A percentile compares a stretch with the other conserved stretches of the same genome.
phyloP scores from a whole-genome alignment of 2,329 filamentous ascomycete genomes.

The Ceratocystis papillata region DNA sequence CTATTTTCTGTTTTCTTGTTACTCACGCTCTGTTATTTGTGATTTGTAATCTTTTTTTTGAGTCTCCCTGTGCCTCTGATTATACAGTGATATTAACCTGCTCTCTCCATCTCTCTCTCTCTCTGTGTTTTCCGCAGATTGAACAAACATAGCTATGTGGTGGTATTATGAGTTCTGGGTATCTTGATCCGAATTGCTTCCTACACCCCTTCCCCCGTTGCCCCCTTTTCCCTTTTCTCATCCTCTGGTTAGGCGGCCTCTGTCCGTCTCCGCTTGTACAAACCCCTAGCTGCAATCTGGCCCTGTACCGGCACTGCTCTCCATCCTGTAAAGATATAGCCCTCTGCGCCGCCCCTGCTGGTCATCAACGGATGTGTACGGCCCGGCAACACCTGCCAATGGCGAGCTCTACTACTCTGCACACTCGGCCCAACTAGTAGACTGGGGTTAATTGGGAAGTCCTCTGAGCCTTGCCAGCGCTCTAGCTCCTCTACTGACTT shows the following conservation, averaged over 20 bases:
- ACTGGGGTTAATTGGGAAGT: conserved; percentile 82
- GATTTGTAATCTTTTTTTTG: not conserved
- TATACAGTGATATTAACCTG: not conserved
- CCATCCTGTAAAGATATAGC: conserved; percentile 77
- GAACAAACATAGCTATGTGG: not conserved
- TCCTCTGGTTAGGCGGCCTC: conserved; percentile 29
- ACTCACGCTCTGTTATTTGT: not conserved
- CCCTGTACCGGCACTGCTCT: conserved; percentile 70
- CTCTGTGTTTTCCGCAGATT: not conserved
- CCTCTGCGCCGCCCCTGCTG: conserved; percentile 72
- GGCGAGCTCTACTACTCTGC: conserved; percentile 66
- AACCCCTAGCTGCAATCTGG: conserved; percentile 71
- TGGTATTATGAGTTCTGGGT: conserved; percentile 13
- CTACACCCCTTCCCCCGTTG: not conserved
- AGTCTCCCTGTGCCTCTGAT: not conserved
- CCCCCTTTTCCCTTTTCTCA: not conserved
- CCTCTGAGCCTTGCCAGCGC: conserved; percentile 50
- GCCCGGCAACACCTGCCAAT: conserved; percentile 86
- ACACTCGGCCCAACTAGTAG: conserved; percentile 67
- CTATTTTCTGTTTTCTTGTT: conserved; percentile 1
- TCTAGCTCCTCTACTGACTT: conserved; percentile 42
- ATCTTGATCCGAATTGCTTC: not conserved
- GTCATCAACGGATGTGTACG: conserved; percentile 94
- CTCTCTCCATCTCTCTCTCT: not conserved
- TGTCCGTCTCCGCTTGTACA: conserved; percentile 59